These are phyloP conservation scores for Suillus subaureus DNA, from an alignment of 768 basidiomycete species.

Conservation along the genomic window DNA sequence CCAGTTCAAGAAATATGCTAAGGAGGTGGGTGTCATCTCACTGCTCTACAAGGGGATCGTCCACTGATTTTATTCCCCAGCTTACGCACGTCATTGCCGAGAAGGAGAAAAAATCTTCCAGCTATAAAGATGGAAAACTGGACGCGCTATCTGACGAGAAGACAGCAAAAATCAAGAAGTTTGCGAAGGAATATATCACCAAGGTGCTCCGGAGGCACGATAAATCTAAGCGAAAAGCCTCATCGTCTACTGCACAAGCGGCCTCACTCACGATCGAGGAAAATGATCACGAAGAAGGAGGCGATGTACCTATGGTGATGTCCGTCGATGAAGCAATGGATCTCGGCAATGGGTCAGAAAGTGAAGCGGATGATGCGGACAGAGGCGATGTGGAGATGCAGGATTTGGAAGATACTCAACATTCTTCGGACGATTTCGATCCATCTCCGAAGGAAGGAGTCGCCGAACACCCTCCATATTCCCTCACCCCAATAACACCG, in stretches of 20 bases:
- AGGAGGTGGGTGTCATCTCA: conserved; percentile 67
- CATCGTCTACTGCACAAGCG: conserved; percentile 15
- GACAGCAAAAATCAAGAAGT: conserved; percentile 85
- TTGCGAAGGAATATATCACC: conserved; percentile 85
- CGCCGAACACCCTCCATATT: conserved; percentile 26
- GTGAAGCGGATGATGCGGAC: conserved; percentile 29
- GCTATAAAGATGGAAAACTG: conserved; percentile 72
- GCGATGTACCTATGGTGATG: conserved; percentile 35
- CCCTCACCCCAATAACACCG: conserved; percentile 35
- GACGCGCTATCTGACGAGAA: conserved; percentile 87
- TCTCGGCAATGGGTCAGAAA: conserved; percentile 39
- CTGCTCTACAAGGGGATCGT: background rate
- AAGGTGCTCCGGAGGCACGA: conserved; percentile 76
- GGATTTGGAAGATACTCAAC: conserved; percentile 23
- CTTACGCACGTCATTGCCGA: conserved; percentile 85
- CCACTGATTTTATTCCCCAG: conserved; percentile 41
- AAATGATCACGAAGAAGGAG: conserved; percentile 22
- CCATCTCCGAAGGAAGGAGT: conserved; percentile 38
- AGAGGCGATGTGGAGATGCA: conserved; percentile 21
- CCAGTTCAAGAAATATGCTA: conserved; percentile 91
- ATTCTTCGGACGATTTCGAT: conserved; percentile 31
- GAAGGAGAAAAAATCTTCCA: conserved; percentile 91
- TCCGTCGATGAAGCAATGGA: conserved; percentile 50
- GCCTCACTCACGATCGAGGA: conserved; percentile 15
- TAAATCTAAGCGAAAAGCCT: conserved; percentile 38